Evolutionary conservation across 2,329 filamentous ascomycete genomes (phyloP), one percentile per base, ranked within the genome.

Genomic region (Phialocephala sp.): DNA sequence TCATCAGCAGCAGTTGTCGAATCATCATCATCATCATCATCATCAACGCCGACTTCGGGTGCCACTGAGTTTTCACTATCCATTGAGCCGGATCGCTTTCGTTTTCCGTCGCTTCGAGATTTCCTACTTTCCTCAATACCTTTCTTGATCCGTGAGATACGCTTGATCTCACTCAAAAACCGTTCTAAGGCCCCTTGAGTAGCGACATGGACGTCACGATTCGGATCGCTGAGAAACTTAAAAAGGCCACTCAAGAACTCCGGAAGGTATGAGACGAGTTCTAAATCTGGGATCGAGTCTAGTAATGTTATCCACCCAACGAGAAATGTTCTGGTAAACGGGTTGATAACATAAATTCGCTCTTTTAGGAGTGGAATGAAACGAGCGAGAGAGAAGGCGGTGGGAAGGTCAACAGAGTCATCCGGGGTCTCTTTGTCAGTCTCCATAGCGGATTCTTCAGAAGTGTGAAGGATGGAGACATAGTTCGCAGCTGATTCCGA

Each of bases 311-410:
- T 92, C 95, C 95, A 99, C 37, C 93, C 93, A 2, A 99, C 95
- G 15, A 99, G 84, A 73, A 99, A 99, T 15, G 92, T 97, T 59
- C 95, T 86, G 3, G 94, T 97, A 76, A 96, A 98, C 0, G 96
- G 94, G 74, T 97, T 97, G 66, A 97, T 87, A 35, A 97, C 94
- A 79, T 92, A 92, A 65, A 99, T 97, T 59, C 95, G 89, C 76
- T 99, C 94, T 77, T 96, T 93, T 22, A 99, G 85, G 15, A 99
- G 84, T 0, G 96, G 95, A 59, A 99, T 95, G 77, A 99, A 99
- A 27, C 88, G 88, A 22, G 89, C 87, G 22, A 99, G 86, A 5
- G 94, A 98, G 78, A 99, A 99, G 18, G 95, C 95, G 0, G 92
- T 97, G 0, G 92, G 92, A 0, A 91, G 80, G n/a, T 83, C 82